Evolutionary conservation across 805 yeast genomes (phyloP).

Genomic region (Saturnispora gosingensis): DNA sequence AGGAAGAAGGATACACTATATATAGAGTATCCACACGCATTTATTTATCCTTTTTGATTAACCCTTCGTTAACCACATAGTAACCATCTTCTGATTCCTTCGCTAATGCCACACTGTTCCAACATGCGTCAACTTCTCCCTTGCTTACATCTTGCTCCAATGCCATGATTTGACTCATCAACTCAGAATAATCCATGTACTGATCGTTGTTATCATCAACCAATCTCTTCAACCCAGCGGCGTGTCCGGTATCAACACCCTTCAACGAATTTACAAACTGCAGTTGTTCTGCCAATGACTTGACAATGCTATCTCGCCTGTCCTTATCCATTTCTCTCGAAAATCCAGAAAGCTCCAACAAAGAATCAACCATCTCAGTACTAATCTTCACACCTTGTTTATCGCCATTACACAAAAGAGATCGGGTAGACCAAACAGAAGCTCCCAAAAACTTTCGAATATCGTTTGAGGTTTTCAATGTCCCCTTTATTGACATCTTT

Average conservation of each 20-base stretch:
- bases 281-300: constrained; percentile 36
- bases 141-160: constrained; percentile 20
- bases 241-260: constrained; percentile 18
- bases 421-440: constrained; percentile 24
- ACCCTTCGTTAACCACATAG: constrained; percentile 38
- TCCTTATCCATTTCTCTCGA: constrained; percentile 22
- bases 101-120: constrained; percentile 35
- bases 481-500: constrained; percentile 11
- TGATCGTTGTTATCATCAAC: constrained; percentile 20
- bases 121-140: constrained; percentile 35
- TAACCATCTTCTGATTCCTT: constrained; percentile 28
- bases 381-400: constrained; percentile 10
- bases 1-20: neutral
- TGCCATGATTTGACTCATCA: constrained; percentile 22
- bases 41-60: constrained; percentile 30
- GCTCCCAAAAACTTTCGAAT: constrained; percentile 11
- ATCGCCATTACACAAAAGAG: neutral
- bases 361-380: constrained; percentile 19
- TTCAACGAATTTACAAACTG: constrained; percentile 41
- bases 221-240: constrained; percentile 17
- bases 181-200: constrained; percentile 23
- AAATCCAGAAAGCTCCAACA: constrained; percentile 43
- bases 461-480: constrained; percentile 12
- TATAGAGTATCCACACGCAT: neutral
- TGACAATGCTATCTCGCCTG: constrained; percentile 26